Conservation (phyloP, 1,284 basidiomycete genomes). For the Apiotrichum gracile region DNA sequence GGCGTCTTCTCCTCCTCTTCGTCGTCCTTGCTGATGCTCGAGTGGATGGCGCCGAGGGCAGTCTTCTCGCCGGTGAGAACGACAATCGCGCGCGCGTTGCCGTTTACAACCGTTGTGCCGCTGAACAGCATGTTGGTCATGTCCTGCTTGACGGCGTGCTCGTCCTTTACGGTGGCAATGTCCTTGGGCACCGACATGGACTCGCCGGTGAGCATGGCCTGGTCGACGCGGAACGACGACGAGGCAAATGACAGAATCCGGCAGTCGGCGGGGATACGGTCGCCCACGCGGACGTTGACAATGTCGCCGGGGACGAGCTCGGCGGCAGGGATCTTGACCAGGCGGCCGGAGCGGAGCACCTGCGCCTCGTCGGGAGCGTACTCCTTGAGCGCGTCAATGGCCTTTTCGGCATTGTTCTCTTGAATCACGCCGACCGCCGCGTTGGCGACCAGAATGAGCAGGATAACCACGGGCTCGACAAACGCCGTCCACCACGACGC, state of each 20-base stretch:
- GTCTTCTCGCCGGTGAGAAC: constrained; percentile 77
- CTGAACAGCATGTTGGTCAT: constrained; percentile 93
- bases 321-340: constrained; percentile 70
- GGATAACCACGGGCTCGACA: constrained; percentile 86
- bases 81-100: constrained; percentile 75
- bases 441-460: constrained; percentile 88
- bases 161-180: constrained; percentile 59
- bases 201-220: constrained; percentile 91
- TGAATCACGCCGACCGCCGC: constrained; percentile 91
- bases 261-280: constrained; percentile 91
- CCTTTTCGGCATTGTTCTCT: constrained; percentile 88
- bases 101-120: constrained; percentile 90
- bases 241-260: constrained; percentile 80
- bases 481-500: constrained; percentile 65
- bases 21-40: constrained; percentile 59
- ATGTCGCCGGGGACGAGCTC: constrained; percentile 92
- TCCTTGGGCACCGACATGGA: constrained; percentile 80
- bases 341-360: constrained; percentile 67
- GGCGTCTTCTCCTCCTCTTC: constrained; percentile 77
- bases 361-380: constrained; percentile 93
- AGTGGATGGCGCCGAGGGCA: constrained; percentile 91
- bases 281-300: constrained; percentile 79
- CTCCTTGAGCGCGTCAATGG: constrained; percentile 92
- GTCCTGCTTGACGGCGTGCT: constrained; percentile 84
- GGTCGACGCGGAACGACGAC: constrained; percentile 79